Evolutionary conservation across 768 basidiomycete species (phyloP).

Genomic region (Leccinellum albellum): DNA sequence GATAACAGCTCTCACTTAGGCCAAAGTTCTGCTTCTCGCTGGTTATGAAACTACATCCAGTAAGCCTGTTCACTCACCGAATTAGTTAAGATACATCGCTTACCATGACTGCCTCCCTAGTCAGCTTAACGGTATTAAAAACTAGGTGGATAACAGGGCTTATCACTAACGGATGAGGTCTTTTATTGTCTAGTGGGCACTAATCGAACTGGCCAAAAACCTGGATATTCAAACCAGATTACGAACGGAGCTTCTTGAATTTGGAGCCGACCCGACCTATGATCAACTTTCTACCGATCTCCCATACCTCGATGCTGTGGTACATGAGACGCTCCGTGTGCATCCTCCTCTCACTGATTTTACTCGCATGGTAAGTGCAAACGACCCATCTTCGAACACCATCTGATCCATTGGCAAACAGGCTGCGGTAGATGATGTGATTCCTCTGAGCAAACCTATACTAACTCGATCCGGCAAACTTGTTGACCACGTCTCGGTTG

Average conservation of each 20-base stretch:
- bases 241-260: slow-evolving; percentile 47
- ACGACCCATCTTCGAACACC: neutral
- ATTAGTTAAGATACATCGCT: neutral
- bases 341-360: slow-evolving; percentile 38
- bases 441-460: slow-evolving; percentile 56
- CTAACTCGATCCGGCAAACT: slow-evolving; percentile 37
- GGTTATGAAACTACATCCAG: slow-evolving; percentile 42
- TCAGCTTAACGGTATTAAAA: slow-evolving; percentile 11
- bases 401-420: slow-evolving; percentile 14
- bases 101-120: neutral
- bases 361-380: slow-evolving; percentile 9
- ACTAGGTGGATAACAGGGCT: neutral
- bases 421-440: slow-evolving; percentile 51
- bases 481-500: slow-evolving; percentile 40
- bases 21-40: slow-evolving; percentile 37
- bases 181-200: slow-evolving; percentile 38
- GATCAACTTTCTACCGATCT: slow-evolving; percentile 48
- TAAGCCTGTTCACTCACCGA: slow-evolving; percentile 3
- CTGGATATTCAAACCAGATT: slow-evolving; percentile 45
- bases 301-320: slow-evolving; percentile 54
- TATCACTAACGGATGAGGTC: neutral
- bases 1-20: slow-evolving; percentile 9
- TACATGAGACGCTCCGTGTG: slow-evolving; percentile 43
- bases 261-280: slow-evolving; percentile 46
- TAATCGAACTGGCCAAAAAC: slow-evolving; percentile 50